Conservation (phyloP, 1,284 basidiomycete species). For the Austroboletus novae-zelandiae region DNA sequence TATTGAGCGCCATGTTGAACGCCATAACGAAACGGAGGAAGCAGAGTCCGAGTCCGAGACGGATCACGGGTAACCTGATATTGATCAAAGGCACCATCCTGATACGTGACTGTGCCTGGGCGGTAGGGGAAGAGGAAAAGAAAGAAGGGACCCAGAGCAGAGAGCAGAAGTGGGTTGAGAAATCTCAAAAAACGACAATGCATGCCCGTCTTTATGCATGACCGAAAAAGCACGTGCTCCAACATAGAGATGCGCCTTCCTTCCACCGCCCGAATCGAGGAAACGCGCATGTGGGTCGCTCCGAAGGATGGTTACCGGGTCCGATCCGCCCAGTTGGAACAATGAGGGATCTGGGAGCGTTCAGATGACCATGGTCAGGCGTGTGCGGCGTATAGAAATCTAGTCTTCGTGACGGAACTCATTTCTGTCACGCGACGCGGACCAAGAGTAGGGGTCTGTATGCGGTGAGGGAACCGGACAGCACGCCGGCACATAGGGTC, state of each 20-base stretch:
- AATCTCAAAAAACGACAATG: neutral
- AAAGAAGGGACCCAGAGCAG: neutral
- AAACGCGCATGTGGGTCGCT: neutral
- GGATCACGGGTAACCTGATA: conserved; percentile 9
- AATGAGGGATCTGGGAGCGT: neutral
- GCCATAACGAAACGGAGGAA: conserved; percentile 15
- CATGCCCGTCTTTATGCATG: conserved; percentile 19
- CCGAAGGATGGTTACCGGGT: conserved; percentile 1
- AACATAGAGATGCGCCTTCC: conserved; percentile 7
- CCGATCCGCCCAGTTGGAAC: conserved; percentile 18
- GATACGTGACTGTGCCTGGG: neutral
- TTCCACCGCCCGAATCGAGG: conserved; percentile 2
- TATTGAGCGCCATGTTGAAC: conserved; percentile 22
- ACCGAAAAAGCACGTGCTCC: conserved; percentile 10
- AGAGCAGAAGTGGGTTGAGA: neutral
- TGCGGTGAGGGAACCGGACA: neutral
- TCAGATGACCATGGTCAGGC: neutral
- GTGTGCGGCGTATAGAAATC: neutral
- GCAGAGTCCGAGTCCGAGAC: conserved; percentile 12
- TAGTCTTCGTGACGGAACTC: neutral
- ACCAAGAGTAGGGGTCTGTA: neutral
- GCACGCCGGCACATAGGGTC: conserved; percentile 3
- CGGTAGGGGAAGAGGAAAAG: neutral
- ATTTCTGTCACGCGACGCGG: neutral
- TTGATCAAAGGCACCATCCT: conserved; percentile 13